Evolutionary conservation across 1,139 yeast genomes (phyloP).

Genomic region (Arxiozyma slooffiae): DNA sequence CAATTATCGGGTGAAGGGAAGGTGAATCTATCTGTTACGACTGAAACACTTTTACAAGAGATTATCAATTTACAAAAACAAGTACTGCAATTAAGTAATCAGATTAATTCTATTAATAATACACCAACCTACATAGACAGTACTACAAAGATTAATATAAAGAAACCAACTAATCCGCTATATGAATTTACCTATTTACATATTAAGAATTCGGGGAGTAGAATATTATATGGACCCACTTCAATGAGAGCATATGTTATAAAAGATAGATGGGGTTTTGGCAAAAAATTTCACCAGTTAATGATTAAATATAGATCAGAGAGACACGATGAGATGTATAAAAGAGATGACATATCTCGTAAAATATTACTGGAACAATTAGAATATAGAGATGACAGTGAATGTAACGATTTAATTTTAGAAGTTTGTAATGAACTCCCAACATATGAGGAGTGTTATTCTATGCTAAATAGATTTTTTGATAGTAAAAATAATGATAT

Average conservation of each 20-base stretch:
- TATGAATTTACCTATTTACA: slow-evolving; percentile 10
- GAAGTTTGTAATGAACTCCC: slow-evolving; percentile 20
- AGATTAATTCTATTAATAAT: neutral
- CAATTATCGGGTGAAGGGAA: neutral
- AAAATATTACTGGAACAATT: slow-evolving; percentile 1
- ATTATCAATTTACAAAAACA: neutral
- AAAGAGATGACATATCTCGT: slow-evolving; percentile 4
- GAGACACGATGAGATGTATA: slow-evolving; percentile 14
- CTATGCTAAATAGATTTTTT: slow-evolving; percentile 13
- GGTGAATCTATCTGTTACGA: neutral
- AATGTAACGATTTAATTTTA: slow-evolving; percentile 6
- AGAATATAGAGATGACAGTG: neutral
- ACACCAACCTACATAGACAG: neutral
- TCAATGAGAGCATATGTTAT: slow-evolving; percentile 16
- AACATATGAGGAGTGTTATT: slow-evolving; percentile 10
- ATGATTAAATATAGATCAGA: slow-evolving; percentile 19
- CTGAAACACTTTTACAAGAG: neutral
- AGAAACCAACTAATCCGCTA: slow-evolving; percentile 9
- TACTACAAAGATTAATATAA: neutral
- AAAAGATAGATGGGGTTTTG: slow-evolving; percentile 13
- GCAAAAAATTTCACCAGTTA: slow-evolving; percentile 14
- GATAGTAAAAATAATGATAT: slow-evolving; percentile 11
- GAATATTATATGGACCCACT: slow-evolving; percentile 22
- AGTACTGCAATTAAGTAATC: neutral
- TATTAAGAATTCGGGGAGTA: slow-evolving; percentile 12